Conservation (phyloP, 129 eudicot species). For the Artemisia annua region DNA sequence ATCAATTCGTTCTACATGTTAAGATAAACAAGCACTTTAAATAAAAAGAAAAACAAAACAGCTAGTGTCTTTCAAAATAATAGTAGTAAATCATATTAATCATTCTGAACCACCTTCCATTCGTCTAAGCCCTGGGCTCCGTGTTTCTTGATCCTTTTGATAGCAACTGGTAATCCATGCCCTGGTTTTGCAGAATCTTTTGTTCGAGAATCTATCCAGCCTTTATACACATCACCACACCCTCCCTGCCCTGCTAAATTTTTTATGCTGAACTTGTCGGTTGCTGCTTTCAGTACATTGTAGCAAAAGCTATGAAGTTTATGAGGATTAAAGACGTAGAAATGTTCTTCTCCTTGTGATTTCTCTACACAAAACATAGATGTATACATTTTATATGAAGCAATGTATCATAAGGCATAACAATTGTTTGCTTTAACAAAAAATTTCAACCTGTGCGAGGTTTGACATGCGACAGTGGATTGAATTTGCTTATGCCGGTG, state of each 20-base stretch:
- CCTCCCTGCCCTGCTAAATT: conserved; percentile 54
- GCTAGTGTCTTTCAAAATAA: too few species aligned
- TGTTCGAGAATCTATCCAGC: conserved; percentile 48
- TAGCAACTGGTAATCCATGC: conserved; percentile 38
- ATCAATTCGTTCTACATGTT: conserved; percentile 44
- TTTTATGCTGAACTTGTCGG: conserved; percentile 29
- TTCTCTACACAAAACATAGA: too few species aligned
- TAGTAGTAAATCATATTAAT: too few species aligned
- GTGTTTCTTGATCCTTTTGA: conserved; percentile 44
- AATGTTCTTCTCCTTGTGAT: too few species aligned
- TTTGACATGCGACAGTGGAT: too few species aligned
- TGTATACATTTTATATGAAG: too few species aligned
- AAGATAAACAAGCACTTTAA: not conserved
- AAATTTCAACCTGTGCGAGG: too few species aligned
- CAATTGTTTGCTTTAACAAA: too few species aligned
- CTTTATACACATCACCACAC: conserved; percentile 48
- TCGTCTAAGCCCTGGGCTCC: conserved; percentile 48
- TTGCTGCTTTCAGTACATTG: conserved; percentile 37
- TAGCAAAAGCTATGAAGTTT: conserved; percentile 3
- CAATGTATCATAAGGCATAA: too few species aligned
- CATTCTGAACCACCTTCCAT: conserved; percentile 40
- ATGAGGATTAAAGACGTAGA: too few species aligned
- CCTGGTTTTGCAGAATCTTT: conserved; percentile 42
- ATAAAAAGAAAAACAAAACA: not conserved
- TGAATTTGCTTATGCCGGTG: too few species aligned